Evolutionary conservation across 768 basidiomycete species (phyloP), one percentile per base, ranked within the genome.

Genomic region (Suillus hirtellus): DNA sequence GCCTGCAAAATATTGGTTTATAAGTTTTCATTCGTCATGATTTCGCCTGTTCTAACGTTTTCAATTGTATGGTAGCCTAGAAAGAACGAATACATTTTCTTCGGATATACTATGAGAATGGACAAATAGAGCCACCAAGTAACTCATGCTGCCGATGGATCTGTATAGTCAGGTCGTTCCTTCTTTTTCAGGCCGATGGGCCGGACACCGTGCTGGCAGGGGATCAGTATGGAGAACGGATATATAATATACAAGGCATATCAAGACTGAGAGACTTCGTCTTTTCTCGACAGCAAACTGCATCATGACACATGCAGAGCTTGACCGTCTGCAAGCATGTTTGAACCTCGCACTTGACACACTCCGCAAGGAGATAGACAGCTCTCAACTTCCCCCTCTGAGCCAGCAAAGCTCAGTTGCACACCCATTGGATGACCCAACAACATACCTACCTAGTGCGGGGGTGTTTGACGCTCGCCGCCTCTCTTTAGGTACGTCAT

Each of bases 401-500:
- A 55, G 37, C 11, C 49, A 56, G 34, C 19, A 34, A 12, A 56
- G 37, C n/a, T 14, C n/a, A 21, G 60, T 40, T 4, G 60, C 21
- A 38, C 60, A 61, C n/a, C 60, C 60, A 19, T 38, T 61, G 38
- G 60, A 61, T 9, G 24, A 61, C 11, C 6, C 31, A 27, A 52
- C 50, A 9, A 61, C 12, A 37, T 58, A 52, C 35, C 21, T 61
- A 27, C 47, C 46, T 11, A 54, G 49, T 38, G 14, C 24, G 46
- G 17, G 24, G 19, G 17, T 61, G 24, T 61, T 56, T 37, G 35
- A 61, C 24, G 60, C 60, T 27, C 60, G 60, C 15, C 60, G 60
- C 15, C 35, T 61, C 37, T 50, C 60, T 8, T 24, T 61, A n/a
- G 60, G 60, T 54, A 34, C 19, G 60, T 24, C 2, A 24, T 6